Percentiles rank a stretch among this genome's conserved stretches.
phyloP scores from a whole-genome alignment of 768 basidiomycete species.

The Amanita fuliginea region DNA sequence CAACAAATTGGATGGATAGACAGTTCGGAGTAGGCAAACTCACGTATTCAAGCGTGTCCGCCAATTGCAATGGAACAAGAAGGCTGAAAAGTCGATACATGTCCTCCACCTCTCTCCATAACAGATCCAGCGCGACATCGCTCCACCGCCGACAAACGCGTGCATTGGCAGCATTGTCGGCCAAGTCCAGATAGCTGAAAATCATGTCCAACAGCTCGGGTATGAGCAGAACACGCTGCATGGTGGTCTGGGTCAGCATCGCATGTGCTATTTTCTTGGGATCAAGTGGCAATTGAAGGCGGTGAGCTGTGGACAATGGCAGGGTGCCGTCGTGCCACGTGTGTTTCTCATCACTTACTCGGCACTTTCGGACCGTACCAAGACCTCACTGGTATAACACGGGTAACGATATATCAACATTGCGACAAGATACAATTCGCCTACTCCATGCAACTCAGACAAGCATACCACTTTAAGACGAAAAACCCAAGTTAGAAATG shows the following conservation, averaged over 20 bases:
- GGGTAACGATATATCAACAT: too few relatives aligned
- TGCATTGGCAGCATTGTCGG: constrained; percentile 32
- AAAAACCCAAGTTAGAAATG: constrained; percentile 11
- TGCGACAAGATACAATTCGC: too few relatives aligned
- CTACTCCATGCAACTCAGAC: constrained; percentile 13
- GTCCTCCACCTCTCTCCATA: constrained; percentile 46
- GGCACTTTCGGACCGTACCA: too few relatives aligned
- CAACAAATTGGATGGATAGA: not conserved
- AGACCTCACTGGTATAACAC: too few relatives aligned
- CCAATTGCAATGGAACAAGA: constrained; percentile 31
- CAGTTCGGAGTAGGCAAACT: constrained; percentile 12
- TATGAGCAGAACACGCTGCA: constrained; percentile 34
- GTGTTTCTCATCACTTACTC: too few relatives aligned
- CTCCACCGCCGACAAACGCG: constrained; percentile 52
- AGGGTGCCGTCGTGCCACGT: too few relatives aligned
- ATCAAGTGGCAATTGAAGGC: too few relatives aligned
- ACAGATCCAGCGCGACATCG: constrained; percentile 39
- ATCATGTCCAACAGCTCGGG: constrained; percentile 52
- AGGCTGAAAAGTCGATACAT: constrained; percentile 33
- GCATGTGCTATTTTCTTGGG: not conserved
- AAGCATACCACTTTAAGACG: constrained; percentile 34
- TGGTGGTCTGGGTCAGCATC: not conserved
- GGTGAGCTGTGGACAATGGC: too few relatives aligned
- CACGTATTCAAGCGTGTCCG: constrained; percentile 16
- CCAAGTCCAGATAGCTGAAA: constrained; percentile 33